Evolutionary conservation across 345 rosid genomes (phyloP).

Genomic region (Citropsis articulata): DNA sequence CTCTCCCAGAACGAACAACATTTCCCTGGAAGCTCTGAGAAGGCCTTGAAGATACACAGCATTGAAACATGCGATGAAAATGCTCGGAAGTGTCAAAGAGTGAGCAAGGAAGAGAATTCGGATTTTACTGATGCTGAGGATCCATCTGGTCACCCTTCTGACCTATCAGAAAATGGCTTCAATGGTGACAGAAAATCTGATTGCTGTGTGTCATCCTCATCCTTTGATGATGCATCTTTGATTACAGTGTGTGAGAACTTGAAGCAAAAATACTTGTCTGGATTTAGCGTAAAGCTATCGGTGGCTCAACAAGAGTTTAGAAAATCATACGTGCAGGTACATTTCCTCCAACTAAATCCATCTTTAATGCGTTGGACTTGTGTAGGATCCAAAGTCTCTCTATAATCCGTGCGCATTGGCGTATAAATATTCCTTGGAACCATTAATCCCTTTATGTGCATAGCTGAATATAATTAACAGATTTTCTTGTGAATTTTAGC

Average conservation of each 20-base stretch:
- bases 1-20: constrained; percentile 27
- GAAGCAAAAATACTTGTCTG: constrained; percentile 72
- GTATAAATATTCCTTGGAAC: neutral
- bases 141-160: constrained; percentile 16
- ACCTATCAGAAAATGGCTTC: constrained; percentile 26
- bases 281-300: constrained; percentile 57
- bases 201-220: constrained; percentile 24
- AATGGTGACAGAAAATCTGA: constrained; percentile 29
- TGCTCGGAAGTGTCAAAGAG: constrained; percentile 50
- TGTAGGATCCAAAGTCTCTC: neutral
- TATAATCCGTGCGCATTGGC: neutral
- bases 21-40: constrained; percentile 32
- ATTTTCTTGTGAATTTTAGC: neutral
- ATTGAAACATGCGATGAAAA: constrained; percentile 27
- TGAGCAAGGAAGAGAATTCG: constrained; percentile 27
- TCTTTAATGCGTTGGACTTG: neutral
- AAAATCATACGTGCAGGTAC: constrained; percentile 71
- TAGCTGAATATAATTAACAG: neutral
- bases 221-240: constrained; percentile 35
- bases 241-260: constrained; percentile 50
- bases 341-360: neutral
- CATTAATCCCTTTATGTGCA: neutral
- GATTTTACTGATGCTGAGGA: constrained; percentile 27
- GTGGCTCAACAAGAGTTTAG: constrained; percentile 72
- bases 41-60: constrained; percentile 30